Evolutionary conservation across 1,284 basidiomycete species (phyloP).

Genomic region (Marasmius tenuissimus): DNA sequence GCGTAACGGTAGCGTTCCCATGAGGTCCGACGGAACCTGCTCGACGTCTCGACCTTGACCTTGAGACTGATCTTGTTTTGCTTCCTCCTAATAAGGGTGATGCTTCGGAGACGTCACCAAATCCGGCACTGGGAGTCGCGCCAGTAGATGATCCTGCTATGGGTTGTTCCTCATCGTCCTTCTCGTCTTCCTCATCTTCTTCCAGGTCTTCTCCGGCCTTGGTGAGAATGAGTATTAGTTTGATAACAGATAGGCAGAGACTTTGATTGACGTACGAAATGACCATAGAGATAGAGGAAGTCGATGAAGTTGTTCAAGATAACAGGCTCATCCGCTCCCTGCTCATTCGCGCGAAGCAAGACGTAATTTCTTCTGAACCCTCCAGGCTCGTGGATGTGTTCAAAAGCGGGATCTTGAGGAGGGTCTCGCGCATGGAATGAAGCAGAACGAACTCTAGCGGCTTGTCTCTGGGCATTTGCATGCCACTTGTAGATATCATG

Average conservation of each 20-base stretch:
- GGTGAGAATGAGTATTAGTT: slow-evolving; percentile 2
- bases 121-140: slow-evolving; percentile 19
- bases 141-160: slow-evolving; percentile 23
- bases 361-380: slow-evolving; percentile 92
- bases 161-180: slow-evolving; percentile 42
- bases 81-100: slow-evolving; percentile 41
- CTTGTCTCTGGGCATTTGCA: slow-evolving; percentile 58
- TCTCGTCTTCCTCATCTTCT: slow-evolving; percentile 71
- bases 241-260: background rate
- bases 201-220: slow-evolving; percentile 95
- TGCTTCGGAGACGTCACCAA: slow-evolving; percentile 37
- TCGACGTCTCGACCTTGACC: slow-evolving; percentile 52
- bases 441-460: slow-evolving; percentile 61
- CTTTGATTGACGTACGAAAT: slow-evolving; percentile 73
- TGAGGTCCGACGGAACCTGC: slow-evolving; percentile 52
- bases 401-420: slow-evolving; percentile 69
- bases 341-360: slow-evolving; percentile 65
- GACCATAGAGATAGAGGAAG: slow-evolving; percentile 90
- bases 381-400: slow-evolving; percentile 91
- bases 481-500: slow-evolving; percentile 96
- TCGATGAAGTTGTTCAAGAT: slow-evolving; percentile 88
- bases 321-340: slow-evolving; percentile 61
- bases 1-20: slow-evolving; percentile 85
- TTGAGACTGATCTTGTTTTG: slow-evolving; percentile 26
- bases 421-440: slow-evolving; percentile 68